Evolutionary conservation across 805 yeast species (phyloP), one percentile per base, ranked within the genome.

Genomic region (Nakazawaea molendinolei): DNA sequence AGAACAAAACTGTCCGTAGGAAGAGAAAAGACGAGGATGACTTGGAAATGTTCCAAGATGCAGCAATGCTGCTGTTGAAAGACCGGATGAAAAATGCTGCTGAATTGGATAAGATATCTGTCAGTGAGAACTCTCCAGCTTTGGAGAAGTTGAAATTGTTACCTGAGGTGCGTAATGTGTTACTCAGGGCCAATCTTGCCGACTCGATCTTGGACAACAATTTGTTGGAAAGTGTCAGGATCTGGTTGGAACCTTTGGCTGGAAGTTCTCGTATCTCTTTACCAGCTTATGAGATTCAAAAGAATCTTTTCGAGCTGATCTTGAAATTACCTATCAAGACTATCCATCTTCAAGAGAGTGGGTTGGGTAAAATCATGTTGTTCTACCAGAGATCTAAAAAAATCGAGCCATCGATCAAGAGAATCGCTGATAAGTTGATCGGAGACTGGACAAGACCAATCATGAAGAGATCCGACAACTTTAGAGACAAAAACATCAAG

Each of bases 391-490:
- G 87, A 52, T 79, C 92, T 22, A 83, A 82, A 53, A 75, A 90
- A 51, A 95, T 95, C 12, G 97, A 94, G 58, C 82, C 86, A 23
- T 67, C 73, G 29, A 72, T 92, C 53, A 87, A 90, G 56, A 79
- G 94, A 55, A 69, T 80, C 26, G 97, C 95, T 5, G 97, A 92
- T 53, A 78, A 78, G 53, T 65, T 92, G 42, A 82, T 92, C 46
- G 95, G 95, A 18, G 95, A 87, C 56, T 92, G 99, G 99, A 90
- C 97, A 7, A 76, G 98, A 61, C 98, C 98, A 30, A 86, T 92
- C 44, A 85, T 92, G 71, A 95, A 95, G 47, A 81, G 95, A 42
- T 81, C 94, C 3, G 97, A 90, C 59, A 86, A 89, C 50, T 90
- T 89, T 65, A 79, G 92, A 57, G 96, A 90, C 59, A 79, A 85